phyloP scores from a whole-genome alignment of 2,329 filamentous ascomycete species.

The Arachnopeziza araneosa region DNA sequence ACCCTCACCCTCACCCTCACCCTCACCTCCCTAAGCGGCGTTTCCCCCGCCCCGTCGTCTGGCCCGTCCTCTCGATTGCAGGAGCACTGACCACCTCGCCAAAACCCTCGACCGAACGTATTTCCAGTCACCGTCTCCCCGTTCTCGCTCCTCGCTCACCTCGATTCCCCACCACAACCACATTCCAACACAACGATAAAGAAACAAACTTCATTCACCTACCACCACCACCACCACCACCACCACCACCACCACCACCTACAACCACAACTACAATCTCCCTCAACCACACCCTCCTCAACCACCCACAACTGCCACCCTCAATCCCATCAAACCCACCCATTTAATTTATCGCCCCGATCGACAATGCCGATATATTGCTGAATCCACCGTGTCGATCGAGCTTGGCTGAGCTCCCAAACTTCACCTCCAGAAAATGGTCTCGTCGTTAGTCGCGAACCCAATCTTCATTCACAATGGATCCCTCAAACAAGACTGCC shows the following conservation, averaged over 20 bases:
- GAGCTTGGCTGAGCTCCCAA: background rate
- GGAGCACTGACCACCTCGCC: no score
- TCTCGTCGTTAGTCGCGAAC: constrained; percentile 10
- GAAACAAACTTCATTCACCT: background rate
- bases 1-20: no score
- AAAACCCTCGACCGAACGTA: background rate
- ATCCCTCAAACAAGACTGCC: constrained; percentile 30
- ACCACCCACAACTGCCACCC: background rate
- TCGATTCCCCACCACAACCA: background rate
- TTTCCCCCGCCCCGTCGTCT: no score
- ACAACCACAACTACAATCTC: background rate
- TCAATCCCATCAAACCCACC: constrained; percentile 1
- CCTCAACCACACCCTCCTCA: background rate
- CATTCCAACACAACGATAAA: background rate
- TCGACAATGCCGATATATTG: background rate
- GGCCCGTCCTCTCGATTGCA: background rate
- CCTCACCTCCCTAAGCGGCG: no score
- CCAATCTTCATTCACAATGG: constrained; percentile 24
- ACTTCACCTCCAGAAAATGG: constrained; percentile 12
- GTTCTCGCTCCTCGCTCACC: background rate
- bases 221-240: no score
- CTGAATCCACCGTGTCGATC: background rate
- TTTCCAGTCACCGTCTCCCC: background rate
- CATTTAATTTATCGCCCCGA: background rate
- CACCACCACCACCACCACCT: no score